Conservation (phyloP, 306 rosid species). For the Lathyrus aphaca region DNA sequence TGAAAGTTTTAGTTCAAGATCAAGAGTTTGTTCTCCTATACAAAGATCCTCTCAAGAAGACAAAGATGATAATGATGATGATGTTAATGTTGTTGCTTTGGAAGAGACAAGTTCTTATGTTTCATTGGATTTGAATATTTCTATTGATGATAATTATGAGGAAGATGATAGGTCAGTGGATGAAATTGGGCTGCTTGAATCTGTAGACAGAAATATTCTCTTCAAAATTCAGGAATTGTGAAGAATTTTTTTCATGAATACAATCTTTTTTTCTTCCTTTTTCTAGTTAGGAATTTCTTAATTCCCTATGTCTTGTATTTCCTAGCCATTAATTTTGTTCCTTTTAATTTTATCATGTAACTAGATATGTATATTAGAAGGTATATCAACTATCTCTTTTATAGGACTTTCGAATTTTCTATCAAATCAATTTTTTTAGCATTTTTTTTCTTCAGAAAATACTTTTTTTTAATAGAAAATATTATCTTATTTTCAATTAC, state of each 20-base stretch:
- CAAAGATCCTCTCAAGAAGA: constrained; percentile 44
- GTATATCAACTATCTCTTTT: constrained; percentile 11
- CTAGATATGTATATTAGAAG: constrained; percentile 48
- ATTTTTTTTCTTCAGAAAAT: no score
- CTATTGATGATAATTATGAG: constrained; percentile 56
- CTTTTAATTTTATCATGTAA: constrained; percentile 35
- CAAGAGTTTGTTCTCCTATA: constrained; percentile 83
- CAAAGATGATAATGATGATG: constrained; percentile 10
- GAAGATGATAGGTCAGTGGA: constrained; percentile 54
- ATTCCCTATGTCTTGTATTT: constrained; percentile 46
- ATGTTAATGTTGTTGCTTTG: constrained; percentile 20
- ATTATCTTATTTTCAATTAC: no score
- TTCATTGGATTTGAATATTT: constrained; percentile 87
- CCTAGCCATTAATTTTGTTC: constrained; percentile 27
- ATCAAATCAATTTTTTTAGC: no score
- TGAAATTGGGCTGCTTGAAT: constrained; percentile 80
- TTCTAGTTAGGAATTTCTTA: constrained; percentile 23
- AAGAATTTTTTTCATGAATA: constrained; percentile 23
- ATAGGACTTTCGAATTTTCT: background rate
- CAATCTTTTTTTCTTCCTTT: background rate
- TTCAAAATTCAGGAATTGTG: constrained; percentile 74
- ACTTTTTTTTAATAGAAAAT: no score
- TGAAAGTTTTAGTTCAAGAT: constrained; percentile 79
- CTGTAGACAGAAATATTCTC: constrained; percentile 74
- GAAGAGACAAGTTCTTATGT: constrained; percentile 61